Evolutionary conservation across 257 asterid species (phyloP).

Genomic region (Osmanthus fragrans): DNA sequence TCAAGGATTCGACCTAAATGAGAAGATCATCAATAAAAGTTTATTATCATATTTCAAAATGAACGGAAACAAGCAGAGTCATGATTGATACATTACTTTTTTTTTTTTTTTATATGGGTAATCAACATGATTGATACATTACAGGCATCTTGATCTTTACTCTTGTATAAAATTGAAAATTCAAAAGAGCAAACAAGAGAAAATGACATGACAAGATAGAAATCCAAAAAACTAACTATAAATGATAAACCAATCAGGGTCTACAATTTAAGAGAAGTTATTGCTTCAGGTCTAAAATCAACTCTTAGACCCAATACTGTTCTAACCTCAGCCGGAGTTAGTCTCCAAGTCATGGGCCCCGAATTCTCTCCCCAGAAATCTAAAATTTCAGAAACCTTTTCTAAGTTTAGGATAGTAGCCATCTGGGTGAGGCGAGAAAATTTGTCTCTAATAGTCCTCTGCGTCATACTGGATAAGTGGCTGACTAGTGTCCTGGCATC

Average conservation of each 20-base stretch:
- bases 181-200: neutral
- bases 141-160: neutral
- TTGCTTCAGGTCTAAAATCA: conserved; percentile 90
- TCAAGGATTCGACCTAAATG: neutral
- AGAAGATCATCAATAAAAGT: neutral
- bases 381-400: conserved; percentile 90
- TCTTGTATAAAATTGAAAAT: neutral
- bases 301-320: conserved; percentile 85
- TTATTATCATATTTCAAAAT: neutral
- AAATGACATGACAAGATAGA: conserved; percentile 5
- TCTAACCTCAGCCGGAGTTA: conserved; percentile 96
- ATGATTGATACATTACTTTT: neutral
- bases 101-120: too few species aligned
- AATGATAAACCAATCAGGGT: neutral
- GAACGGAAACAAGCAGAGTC: neutral
- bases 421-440: conserved; percentile 92
- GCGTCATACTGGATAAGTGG: conserved; percentile 88
- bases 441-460: conserved; percentile 93
- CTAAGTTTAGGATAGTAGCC: conserved; percentile 93
- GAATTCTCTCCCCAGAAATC: conserved; percentile 99
- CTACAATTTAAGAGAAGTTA: conserved; percentile 85
- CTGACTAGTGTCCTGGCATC: conserved; percentile 88
- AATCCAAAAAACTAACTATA: neutral
- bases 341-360: conserved; percentile 97
- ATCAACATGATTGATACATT: neutral